A percentile compares a stretch with the other conserved stretches of the same genome.
phyloP scores from a whole-genome alignment of 805 yeast species.

The Blastobotrys americana region DNA sequence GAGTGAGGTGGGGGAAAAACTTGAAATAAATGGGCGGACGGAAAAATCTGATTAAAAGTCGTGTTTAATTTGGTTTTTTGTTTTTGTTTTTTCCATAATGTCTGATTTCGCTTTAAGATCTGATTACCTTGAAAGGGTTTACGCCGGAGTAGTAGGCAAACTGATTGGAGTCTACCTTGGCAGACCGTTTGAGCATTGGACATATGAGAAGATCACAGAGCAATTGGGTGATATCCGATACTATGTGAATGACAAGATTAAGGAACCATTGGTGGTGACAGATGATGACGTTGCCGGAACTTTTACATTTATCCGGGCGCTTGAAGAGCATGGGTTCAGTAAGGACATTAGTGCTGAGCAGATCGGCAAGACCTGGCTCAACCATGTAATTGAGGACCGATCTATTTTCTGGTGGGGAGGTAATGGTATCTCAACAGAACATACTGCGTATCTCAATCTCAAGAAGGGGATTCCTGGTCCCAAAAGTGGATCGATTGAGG shows the following conservation, averaged over 20 bases:
- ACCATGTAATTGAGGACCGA: conserved; percentile 6
- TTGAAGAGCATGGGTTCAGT: conserved; percentile 5
- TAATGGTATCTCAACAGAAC: conserved; percentile 6
- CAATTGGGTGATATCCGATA: background rate
- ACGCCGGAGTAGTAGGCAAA: conserved; percentile 6
- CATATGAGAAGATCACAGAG: conserved; percentile 1
- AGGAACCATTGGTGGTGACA: conserved; percentile 4
- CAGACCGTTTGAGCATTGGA: conserved; percentile 6
- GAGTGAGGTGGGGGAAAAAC: too few species aligned
- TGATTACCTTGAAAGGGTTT: conserved; percentile 6
- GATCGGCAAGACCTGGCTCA: conserved; percentile 8
- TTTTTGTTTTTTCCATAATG: too few species aligned
- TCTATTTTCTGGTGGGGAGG: conserved; percentile 8
- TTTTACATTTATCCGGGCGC: conserved; percentile 3
- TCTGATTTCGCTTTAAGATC: background rate
- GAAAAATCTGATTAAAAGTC: too few species aligned
- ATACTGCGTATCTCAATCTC: conserved; percentile 5
- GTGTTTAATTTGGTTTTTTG: too few species aligned
- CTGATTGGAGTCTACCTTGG: conserved; percentile 6
- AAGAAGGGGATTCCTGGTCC: conserved; percentile 6
- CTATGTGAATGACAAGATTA: conserved; percentile 1
- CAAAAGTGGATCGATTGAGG: conserved; percentile 2
- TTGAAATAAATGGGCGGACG: too few species aligned
- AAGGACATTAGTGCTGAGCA: conserved; percentile 4
- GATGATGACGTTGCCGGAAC: conserved; percentile 7